phyloP scores from a whole-genome alignment of 1,284 basidiomycete genomes.

The Pterulicium gracile region DNA sequence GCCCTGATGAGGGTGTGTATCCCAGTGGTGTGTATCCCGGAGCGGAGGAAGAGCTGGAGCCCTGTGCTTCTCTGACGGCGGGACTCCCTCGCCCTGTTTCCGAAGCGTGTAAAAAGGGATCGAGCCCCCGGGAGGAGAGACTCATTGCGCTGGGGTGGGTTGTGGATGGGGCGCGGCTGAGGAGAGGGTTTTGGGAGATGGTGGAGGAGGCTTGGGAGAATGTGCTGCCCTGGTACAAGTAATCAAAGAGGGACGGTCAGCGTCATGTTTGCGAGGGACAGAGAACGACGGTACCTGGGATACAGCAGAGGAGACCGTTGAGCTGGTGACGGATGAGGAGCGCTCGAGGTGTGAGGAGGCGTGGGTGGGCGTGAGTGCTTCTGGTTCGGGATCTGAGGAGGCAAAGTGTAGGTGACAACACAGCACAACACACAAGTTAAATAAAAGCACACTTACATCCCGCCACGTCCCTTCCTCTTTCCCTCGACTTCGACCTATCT shows the following conservation, averaged over 20 bases:
- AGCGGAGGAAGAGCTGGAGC: background rate
- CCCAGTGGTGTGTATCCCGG: no score
- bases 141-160: background rate
- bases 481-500: no score
- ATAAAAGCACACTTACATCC: background rate
- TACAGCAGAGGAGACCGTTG: background rate
- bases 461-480: no score
- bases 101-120: background rate
- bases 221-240: no score
- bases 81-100: no score
- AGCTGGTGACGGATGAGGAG: background rate
- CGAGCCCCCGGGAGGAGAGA: background rate
- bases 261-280: no score
- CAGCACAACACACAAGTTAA: background rate
- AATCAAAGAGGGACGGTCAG: no score
- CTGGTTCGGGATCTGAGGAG: background rate
- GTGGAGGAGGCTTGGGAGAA: no score
- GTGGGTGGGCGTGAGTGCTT: background rate
- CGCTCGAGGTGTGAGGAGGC: background rate
- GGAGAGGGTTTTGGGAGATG: background rate
- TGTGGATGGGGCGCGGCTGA: background rate
- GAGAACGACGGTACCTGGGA: no score
- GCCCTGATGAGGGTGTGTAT: no score
- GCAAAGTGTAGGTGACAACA: background rate
- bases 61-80: background rate